Base-by-base conservation (phyloP, 257 asterid species). In the Penstemon barbatus region DNA sequence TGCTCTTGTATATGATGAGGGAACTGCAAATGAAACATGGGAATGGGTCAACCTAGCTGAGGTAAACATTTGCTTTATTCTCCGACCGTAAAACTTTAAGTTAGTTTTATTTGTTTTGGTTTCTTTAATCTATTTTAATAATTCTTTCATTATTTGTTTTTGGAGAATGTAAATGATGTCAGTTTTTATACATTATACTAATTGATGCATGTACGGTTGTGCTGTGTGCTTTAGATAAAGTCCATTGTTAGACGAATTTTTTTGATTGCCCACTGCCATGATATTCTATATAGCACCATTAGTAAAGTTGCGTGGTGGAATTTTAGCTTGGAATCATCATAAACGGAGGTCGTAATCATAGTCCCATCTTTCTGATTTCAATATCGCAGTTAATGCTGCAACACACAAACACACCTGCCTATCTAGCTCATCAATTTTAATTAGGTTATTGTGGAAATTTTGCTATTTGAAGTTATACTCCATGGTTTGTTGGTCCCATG, bases 21-120 rank as follows among this genome's bases (percentile, higher is more conserved):
- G 83, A 56, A 87, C 92, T 74, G 48, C 72, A 55, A 48, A 58
- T 66, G 96, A 89, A 78, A 78, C 90, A 6, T 77, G 82, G 85
- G 96, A 89, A 67, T 89, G 96, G 96, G 87, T 89, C 71, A 85
- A 85, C 76, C 92, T 89, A 52, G 74, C 88, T 48, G 95, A 87
- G 95, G 97, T 87, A 80, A 43, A 25, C 68, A 50, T 61, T n/a
- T 70, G 72, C 63, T 69, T 49, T 67, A 44, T 67, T 73, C 61
- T 72, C 56, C 42, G 15, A 39, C 38, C 64, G 25, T 55, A 63
- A 42, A 71, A 52, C 19, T 55, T 50, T 57, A 36, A 68, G 0
- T 68, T 61, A 5, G 33, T 38, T 42, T 60, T 58, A 63, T 49
- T 73, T 56, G 57, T 12, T 63, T 57, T 56, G 4, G 6, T 19